Conservation (phyloP, 768 basidiomycete genomes). For the Suillus variegatus region DNA sequence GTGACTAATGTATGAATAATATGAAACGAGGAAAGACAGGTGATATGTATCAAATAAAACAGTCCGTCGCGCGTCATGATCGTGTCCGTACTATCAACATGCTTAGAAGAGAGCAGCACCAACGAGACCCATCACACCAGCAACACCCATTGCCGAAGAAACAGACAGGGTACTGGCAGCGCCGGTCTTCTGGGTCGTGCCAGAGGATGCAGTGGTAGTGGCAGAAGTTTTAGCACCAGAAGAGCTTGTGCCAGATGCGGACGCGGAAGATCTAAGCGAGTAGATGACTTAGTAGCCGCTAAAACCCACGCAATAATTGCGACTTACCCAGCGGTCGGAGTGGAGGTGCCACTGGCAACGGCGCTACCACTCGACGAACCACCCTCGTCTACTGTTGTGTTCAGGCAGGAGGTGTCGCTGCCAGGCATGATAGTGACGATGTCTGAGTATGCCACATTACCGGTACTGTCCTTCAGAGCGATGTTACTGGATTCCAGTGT, state of each 20-base stretch:
- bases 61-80: slow-evolving; percentile 16
- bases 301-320: neutral
- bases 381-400: slow-evolving; percentile 18
- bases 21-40: slow-evolving; percentile 9
- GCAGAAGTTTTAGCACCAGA: slow-evolving; percentile 20
- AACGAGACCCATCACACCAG: slow-evolving; percentile 51
- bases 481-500: slow-evolving; percentile 44
- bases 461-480: slow-evolving; percentile 59
- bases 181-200: slow-evolving; percentile 27
- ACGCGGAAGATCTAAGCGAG: slow-evolving; percentile 19
- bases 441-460: slow-evolving; percentile 52
- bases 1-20: slow-evolving; percentile 1
- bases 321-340: neutral
- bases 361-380: slow-evolving; percentile 10
- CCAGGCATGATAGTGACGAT: slow-evolving; percentile 45
- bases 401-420: slow-evolving; percentile 33
- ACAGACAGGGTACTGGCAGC: slow-evolving; percentile 33
- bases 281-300: neutral
- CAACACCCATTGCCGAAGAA: slow-evolving; percentile 43
- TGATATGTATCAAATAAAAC: slow-evolving; percentile 23
- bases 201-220: slow-evolving; percentile 15
- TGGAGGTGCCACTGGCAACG: slow-evolving; percentile 9
- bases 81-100: neutral
- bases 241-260: slow-evolving; percentile 13
- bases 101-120: slow-evolving; percentile 50